Evolutionary conservation across 106 monocot species (phyloP), one percentile per base, ranked within the genome.

Genomic region (Agapanthus africanus): DNA sequence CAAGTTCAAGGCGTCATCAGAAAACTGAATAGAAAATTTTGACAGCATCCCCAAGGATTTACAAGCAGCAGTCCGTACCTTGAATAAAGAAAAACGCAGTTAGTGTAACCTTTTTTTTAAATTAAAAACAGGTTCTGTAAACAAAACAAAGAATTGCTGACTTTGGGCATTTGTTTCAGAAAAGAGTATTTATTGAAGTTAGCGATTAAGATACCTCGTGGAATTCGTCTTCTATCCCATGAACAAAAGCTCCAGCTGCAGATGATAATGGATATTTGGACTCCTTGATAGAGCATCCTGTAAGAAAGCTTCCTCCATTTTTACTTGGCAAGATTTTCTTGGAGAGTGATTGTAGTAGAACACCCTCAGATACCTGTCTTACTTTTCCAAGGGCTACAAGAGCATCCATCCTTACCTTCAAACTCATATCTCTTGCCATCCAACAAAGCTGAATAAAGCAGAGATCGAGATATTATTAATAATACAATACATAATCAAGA

Each of bases 211-310:
- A 27, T 80, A 91, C 95, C 88, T 97, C 82, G 82, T 77, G 70
- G 72, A 82, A 91, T 66, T 97, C 95, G 82, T 97, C 95, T 75
- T 97, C 95, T 66, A 97, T 75, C 15, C 91, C 95, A 72, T 97
- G 95, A 0, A 91, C 52, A 73, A 88, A 97, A 65, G 80, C 82
- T 39, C 95, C 95, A 52, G 88, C 83, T 22, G 86, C 86, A 63
- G 69, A 62, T 69, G 88, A 75, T 57, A 77, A 34, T 60, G 63
- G 46, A 27, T 54, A 76, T 73, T 82, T 77, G 33, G 61, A 79
- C 61, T 60, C 76, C 65, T 78, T 63, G 18, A 56, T 39, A 70
- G 37, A 42, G 59, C 14, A 35, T 64, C 73, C 69, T 68, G 38
- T n/a, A 61, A 81, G 44, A 42, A 33, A 32, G 34, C 71, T 79